Base-by-base conservation (phyloP, 2,329 filamentous ascomycete species). In the Penicillium nordicum region DNA sequence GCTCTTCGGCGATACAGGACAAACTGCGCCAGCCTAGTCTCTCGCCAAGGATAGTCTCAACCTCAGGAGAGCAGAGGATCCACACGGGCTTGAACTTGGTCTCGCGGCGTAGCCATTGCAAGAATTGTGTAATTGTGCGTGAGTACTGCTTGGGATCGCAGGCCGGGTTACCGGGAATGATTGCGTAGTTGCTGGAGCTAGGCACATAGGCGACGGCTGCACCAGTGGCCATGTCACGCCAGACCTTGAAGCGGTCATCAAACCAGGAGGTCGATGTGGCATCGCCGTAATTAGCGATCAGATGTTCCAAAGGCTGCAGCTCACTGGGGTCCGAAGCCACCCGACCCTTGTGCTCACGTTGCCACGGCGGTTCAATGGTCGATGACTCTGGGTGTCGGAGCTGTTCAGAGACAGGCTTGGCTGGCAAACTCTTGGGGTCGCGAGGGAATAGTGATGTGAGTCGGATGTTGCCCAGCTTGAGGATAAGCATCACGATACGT, bases 231-330 rank as follows among this genome's bases (percentile, higher is more conserved):
- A 83, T 76, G 69, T 96, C 90, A 30, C 92, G 87, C 90, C 91
- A 97, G 56, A 96, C 86, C 68, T 90, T 82, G 72, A 92, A 96
- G 7, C 91, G 86, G 7, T 92, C 89, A 71, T 97, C 92, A 8
- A 94, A 83, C 91, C 92, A 97, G 0, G 91, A 94, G 0, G 92
- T 97, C 69, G 96, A 95, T 47, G 91, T 92, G 2, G 92, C 91
- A 73, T 97, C 92, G 60, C 92, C 92, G 65, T 97, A 97, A 74
- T 97, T 97, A 69, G 91, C 91, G 72, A 97, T 92, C 41, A 97
- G 85, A 70, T 96, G 88, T 71, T 92, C 90, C 5, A 97, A 72
- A 0, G 90, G 82, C 50, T 92, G 92, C 52, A 88, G 78, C 48
- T 86, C 80, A 8, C 79, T 76, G 50, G 76, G 71, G 55, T 75